Evolutionary conservation across 2,329 filamentous ascomycete genomes (phyloP), one percentile per base, ranked within the genome.

Genomic region (Nannizziopsis barbatae): DNA sequence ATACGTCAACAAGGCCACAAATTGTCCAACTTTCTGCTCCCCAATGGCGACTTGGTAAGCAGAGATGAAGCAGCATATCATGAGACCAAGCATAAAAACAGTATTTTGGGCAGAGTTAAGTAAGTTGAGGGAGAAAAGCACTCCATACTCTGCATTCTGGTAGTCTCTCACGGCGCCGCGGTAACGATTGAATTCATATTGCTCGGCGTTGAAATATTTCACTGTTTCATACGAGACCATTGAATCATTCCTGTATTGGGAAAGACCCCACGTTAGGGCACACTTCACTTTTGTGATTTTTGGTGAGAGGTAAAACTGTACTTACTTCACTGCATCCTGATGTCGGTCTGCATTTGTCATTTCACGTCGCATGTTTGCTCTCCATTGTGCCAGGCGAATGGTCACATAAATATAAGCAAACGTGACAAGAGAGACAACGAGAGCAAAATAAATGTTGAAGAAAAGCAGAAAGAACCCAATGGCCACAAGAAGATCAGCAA

Each of bases 201-300:
- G 72, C 60, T 90, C 86, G 6, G 85, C 85, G 57, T 90, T 90
- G 73, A 92, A 92, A 60, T 90, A 90, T 63, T 90, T 92, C 62
- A 90, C 86, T 1, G 85, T 90, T 70, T 98, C 92, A 65, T 96
- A 98, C n/a, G 88, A 94, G 53, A 92, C 88, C 72, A 98, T 92
- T 0, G 92, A 96, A 65, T 98, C 92, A 62, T 95, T 96, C 69
- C 74, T 77, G 53, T 10, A 45, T 33, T 18, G n/a, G 14, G 8
- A 37, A 30, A 35, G 17, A 30, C 20, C 32, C 27, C 49, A 42
- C 37, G 14, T 44, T 51, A 38, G 33, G 32, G 36, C 11, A 15
- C 45, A 44, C 17, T n/a, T 18, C 33, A 45, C 10, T 2, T 31
- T 32, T 14, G 10, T 48, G 31, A 15, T 27, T 31, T 12, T 5